These are phyloP conservation scores for Hamigera avellanea DNA, from an alignment of 495 filamentous ascomycete species.

Conservation along the genomic window DNA sequence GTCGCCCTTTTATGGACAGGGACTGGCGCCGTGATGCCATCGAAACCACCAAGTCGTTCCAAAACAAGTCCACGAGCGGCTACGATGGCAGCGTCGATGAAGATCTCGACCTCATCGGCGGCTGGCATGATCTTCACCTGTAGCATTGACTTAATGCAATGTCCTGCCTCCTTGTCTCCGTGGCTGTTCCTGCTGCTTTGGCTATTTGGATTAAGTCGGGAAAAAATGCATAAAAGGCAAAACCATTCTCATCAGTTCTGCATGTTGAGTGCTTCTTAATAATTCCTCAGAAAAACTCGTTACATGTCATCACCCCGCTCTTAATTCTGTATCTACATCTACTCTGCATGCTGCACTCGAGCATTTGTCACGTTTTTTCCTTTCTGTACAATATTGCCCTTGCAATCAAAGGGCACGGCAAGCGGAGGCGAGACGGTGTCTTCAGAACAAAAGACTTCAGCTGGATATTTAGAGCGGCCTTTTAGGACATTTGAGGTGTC, in stretches of 20 bases:
- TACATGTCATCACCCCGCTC: too few relatives aligned
- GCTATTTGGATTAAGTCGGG: constrained; percentile 15
- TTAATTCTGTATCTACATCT: too few relatives aligned
- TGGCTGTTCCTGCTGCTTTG: constrained; percentile 6
- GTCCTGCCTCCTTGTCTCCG: constrained; percentile 1
- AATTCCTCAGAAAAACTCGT: too few relatives aligned
- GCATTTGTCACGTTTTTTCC: too few relatives aligned
- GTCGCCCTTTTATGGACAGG: constrained; percentile 32
- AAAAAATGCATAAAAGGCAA: constrained; percentile 16
- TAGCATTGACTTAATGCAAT: constrained; percentile 20
- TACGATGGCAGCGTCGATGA: constrained; percentile 52
- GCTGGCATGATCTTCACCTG: constrained; percentile 58
- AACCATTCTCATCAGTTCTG: constrained; percentile 10
- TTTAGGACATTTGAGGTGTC: too few relatives aligned
- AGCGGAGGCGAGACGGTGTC: too few relatives aligned
- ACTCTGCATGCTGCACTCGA: too few relatives aligned
- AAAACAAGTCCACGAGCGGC: constrained; percentile 11
- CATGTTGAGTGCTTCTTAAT: too few relatives aligned
- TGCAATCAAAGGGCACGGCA: too few relatives aligned
- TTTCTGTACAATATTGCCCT: too few relatives aligned
- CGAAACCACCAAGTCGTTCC: constrained; percentile 19
- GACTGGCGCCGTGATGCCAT: constrained; percentile 55
- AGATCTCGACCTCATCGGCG: constrained; percentile 83
- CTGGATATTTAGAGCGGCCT: too few relatives aligned
- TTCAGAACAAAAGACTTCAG: too few relatives aligned